Conservation (phyloP, 148 eudicot species). For the Rhododendron molle region DNA sequence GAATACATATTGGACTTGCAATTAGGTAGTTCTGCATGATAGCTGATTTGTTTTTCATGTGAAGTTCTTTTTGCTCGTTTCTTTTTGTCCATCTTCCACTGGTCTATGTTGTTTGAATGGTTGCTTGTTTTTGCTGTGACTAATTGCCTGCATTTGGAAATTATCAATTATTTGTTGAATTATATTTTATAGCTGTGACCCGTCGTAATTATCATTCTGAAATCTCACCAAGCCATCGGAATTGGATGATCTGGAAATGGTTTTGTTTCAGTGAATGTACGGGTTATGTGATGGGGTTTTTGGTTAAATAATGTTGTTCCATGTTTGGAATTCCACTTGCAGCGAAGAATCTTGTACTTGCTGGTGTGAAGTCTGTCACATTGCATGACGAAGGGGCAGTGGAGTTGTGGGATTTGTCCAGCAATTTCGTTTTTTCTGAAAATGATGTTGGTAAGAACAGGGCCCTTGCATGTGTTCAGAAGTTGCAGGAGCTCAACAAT, state of each 20-base stretch:
- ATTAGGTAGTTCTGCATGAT: background rate
- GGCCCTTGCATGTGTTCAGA: constrained; percentile 59
- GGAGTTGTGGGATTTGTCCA: constrained; percentile 66
- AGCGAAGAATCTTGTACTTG: constrained; percentile 71
- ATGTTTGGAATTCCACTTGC: constrained; percentile 13
- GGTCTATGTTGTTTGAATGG: background rate
- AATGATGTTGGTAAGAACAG: constrained; percentile 68
- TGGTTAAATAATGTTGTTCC: background rate
- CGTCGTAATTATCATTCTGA: background rate
- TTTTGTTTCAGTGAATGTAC: background rate
- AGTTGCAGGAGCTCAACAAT: constrained; percentile 70
- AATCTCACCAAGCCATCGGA: background rate
- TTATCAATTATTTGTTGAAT: background rate
- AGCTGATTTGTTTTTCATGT: background rate
- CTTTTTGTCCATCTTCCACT: background rate
- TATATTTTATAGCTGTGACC: background rate
- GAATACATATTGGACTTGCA: background rate
- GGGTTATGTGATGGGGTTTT: background rate
- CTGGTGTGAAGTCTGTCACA: constrained; percentile 73
- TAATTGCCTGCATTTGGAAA: background rate
- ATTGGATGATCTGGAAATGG: background rate
- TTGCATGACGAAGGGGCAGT: constrained; percentile 65
- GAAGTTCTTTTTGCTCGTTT: background rate
- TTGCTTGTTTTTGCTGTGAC: background rate
- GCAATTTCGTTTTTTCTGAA: constrained; percentile 64